These are phyloP conservation scores for Eimeria necatrix DNA, from an alignment of 169 alveolate species.

Conservation along the genomic window DNA sequence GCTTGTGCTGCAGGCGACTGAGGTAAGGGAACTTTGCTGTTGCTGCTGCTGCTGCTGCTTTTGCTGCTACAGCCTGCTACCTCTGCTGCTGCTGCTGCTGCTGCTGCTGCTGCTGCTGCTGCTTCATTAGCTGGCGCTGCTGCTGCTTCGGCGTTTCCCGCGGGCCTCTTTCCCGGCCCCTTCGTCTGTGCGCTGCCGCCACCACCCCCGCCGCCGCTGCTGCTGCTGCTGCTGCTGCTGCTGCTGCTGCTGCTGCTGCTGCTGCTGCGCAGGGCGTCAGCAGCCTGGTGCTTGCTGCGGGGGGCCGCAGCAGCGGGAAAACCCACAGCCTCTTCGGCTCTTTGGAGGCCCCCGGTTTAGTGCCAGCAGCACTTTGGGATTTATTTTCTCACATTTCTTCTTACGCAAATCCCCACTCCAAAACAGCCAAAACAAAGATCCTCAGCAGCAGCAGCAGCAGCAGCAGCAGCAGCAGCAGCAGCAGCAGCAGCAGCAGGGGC, in stretches of 20 bases:
- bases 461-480: too few species aligned
- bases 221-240: not conserved
- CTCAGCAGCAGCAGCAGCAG: too few species aligned
- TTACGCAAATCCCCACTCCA: constrained; percentile 28
- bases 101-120: not conserved
- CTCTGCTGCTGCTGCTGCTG: constrained; percentile 2
- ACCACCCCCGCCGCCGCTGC: not conserved
- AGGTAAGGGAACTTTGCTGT: constrained; percentile 13
- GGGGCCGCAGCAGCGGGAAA: constrained; percentile 71
- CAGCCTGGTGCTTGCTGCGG: constrained; percentile 65
- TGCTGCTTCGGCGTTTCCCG: not conserved
- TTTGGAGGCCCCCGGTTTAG: constrained; percentile 65
- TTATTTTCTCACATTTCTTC: constrained; percentile 75
- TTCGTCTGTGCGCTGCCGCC: not conserved
- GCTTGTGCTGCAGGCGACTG: constrained; percentile 67
- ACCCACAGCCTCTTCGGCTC: constrained; percentile 65
- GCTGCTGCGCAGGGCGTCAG: constrained; percentile 72
- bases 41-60: not conserved
- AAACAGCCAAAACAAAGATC: not conserved
- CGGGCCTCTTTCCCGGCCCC: too few species aligned
- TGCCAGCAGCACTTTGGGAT: constrained; percentile 53
- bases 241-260: not conserved
- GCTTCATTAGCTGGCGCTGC: not conserved
- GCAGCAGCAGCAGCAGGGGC: not conserved
- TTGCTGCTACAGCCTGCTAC: too few species aligned